phyloP scores from a whole-genome alignment of 108 stramenopile species.

The Skeletonema marinoi region DNA sequence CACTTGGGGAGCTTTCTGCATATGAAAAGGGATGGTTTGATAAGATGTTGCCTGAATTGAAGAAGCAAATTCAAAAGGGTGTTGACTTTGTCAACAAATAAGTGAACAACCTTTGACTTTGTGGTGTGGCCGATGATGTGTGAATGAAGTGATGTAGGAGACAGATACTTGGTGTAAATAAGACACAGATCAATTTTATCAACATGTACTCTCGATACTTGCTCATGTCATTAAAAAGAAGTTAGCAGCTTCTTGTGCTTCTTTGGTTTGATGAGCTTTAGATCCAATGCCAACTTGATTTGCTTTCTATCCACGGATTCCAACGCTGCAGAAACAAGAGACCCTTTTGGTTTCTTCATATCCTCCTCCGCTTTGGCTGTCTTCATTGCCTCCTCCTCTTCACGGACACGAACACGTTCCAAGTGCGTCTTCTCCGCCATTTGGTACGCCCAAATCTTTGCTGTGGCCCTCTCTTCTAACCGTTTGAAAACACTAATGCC shows the following conservation, averaged over 20 bases:
- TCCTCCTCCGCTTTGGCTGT: background rate
- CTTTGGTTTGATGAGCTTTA: background rate
- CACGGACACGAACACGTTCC: conserved; percentile 17
- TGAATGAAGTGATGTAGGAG: background rate
- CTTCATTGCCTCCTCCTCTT: conserved; percentile 15
- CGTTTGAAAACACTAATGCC: conserved; percentile 44
- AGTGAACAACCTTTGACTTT: background rate
- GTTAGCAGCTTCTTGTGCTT: background rate
- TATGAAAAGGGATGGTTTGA: conserved; percentile 96
- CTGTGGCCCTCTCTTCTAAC: conserved; percentile 32
- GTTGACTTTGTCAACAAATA: conserved; percentile 91
- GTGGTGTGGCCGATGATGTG: background rate
- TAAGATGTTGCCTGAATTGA: conserved; percentile 96
- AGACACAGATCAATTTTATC: background rate
- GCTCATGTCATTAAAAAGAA: background rate
- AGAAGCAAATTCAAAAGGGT: conserved; percentile 96
- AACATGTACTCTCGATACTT: background rate
- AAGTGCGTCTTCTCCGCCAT: conserved; percentile 31
- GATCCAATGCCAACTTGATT: conserved; percentile 1
- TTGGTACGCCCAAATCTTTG: conserved; percentile 35
- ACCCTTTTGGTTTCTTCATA: background rate
- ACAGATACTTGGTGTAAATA: background rate
- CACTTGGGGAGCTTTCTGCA: conserved; percentile 82
- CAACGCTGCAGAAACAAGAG: conserved; percentile 9
- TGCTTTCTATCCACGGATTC: conserved; percentile 3